Evolutionary conservation across 768 basidiomycete genomes (phyloP), one percentile per base, ranked within the genome.

Genomic region (Trametes punicea): DNA sequence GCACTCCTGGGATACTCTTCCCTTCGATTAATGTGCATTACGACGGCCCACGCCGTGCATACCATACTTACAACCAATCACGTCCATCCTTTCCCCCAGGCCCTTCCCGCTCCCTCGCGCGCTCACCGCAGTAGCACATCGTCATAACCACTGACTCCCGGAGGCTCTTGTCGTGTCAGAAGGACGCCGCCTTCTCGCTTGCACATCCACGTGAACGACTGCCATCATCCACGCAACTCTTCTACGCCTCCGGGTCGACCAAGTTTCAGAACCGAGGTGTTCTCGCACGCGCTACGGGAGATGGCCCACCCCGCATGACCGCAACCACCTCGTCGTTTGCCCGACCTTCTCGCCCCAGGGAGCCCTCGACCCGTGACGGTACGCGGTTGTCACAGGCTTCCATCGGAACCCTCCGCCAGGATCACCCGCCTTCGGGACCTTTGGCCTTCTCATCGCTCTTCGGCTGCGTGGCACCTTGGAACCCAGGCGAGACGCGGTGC

Each of bases 401-500:
- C 46, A 56, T 56, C 46, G 38, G 55, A 56, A 56, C 30, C 46
- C 27, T 56, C 55, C 21, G 27, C 47, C 20, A 42, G n/a, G 46
- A 56, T 56, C 55, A 56, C 18, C 51, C 51, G 40, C 30, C 41
- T 41, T 44, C 51, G 51, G 51, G 41, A 2, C 40, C 51, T 44
- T 44, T 44, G 27, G 15, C 34, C 47, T 49, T 38, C 27, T 8
- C 46, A 26, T 26, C 42, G 33, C 16, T 18, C 36, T 1, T 29
- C 18, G 46, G 36, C 36, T 16, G 33, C 46, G 29, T 4, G 15
- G 6, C 6, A 27, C 6, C 18, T 41, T 6, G n/a, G 25, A n/a
- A 16, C 5, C 42, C 48, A 46, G 20, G 6, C 46, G 27, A 15
- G 27, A 18, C 38, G 46, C 42, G 53, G 51, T 51, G 49, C 31